Evolutionary conservation across 1,284 basidiomycete species (phyloP).

Genomic region (Entoloma clypeatum): DNA sequence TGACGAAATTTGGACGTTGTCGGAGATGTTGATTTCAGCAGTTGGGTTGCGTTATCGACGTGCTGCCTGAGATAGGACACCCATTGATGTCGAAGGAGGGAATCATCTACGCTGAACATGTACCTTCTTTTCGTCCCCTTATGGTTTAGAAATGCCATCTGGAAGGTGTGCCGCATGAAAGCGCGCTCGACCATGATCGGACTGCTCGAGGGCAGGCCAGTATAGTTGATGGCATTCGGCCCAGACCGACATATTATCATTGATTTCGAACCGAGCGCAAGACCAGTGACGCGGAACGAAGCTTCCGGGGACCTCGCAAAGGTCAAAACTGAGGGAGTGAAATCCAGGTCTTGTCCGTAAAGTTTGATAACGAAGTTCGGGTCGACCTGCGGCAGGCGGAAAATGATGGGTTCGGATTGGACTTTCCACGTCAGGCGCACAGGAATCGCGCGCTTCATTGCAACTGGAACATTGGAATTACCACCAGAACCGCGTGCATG

Average conservation of each 20-base stretch:
- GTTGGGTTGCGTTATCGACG: conserved; percentile 44
- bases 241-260: conserved; percentile 81
- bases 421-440: conserved; percentile 76
- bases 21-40: conserved; percentile 31
- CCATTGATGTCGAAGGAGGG: conserved; percentile 74
- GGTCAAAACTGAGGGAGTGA: conserved; percentile 78
- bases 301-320: conserved; percentile 74
- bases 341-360: conserved; percentile 79
- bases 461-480: conserved; percentile 51
- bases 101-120: conserved; percentile 88
- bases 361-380: conserved; percentile 75
- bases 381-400: conserved; percentile 81
- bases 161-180: conserved; percentile 94
- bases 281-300: conserved; percentile 86
- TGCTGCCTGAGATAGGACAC: conserved; percentile 65
- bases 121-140: conserved; percentile 73
- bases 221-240: conserved; percentile 75
- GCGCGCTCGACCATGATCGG: conserved; percentile 80
- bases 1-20: conserved; percentile 47
- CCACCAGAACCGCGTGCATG: conserved; percentile 58
- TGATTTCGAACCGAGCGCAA: conserved; percentile 74
- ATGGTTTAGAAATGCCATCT: conserved; percentile 79
- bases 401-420: conserved; percentile 80
- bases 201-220: conserved; percentile 72
- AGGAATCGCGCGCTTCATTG: conserved; percentile 71